Evolutionary conservation across 2,329 filamentous ascomycete genomes (phyloP), one percentile per base, ranked within the genome.

Genomic region (Neoascochyta sp.): DNA sequence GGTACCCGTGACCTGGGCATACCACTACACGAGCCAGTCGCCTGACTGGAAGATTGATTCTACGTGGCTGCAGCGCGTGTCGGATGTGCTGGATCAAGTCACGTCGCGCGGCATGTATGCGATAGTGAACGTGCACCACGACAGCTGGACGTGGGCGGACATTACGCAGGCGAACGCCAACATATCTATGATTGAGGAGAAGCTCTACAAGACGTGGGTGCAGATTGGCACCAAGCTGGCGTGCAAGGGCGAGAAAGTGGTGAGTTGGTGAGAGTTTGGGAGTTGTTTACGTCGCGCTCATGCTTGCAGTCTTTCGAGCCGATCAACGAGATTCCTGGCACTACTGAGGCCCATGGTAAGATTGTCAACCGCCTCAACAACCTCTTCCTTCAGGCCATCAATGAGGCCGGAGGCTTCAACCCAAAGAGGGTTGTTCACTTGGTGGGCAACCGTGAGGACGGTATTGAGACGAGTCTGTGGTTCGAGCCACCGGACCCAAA

Each of bases 81-180:
- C 70, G 1, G 70, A 74, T 17, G 76, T 80, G 1, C 60, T 80
- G 7, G 74, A 78, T 41, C 69, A 73, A 67, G 68, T 75, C 5
- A 67, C 73, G 0, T 57, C 65, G 3, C 63, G 68, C 1, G 72
- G 65, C 2, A 53, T 80, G 4, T 74, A 70, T 34, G 69, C 70
- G 1, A 63, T 80, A 15, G 67, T 78, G 9, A 77, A 80, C 37
- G 70, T 75, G 5, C 76, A 80, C 39, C 76, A 80, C 35, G 75
- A 81, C 43, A 73, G 69, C 7, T 76, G 69, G 73, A 62, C 66
- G 14, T 80, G 76, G 76, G 72, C 71, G 4, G 75, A 78, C 46
- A 57, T 75, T 4, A 69, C 69, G 1, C 50, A 57, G 1, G 20
- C 61, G 0, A 60, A 55, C 3, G 70, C 72, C 1, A 73, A 78